Base-by-base conservation (phyloP, 1,139 yeast genomes). In the Zygoascus sp. region DNA sequence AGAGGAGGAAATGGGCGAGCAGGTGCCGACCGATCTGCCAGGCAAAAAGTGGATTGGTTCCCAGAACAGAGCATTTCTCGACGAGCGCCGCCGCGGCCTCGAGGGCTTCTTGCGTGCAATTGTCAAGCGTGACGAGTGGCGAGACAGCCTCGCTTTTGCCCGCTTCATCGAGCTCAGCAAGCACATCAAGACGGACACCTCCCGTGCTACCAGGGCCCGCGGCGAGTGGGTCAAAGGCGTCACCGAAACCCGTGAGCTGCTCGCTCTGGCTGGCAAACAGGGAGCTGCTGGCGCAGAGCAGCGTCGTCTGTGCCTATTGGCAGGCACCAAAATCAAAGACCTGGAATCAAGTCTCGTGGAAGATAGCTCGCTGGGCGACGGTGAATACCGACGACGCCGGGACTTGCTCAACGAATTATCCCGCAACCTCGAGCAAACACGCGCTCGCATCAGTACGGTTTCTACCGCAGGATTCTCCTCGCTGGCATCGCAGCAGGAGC, bases 11-110 rank as follows among this genome's bases (percentile, higher is more conserved):
- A 62, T 73, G 50, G 68, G 73, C 23, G 68, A 65, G 23, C 64
- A 65, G 6, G 52, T 79, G 5, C 83, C 83, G 0, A 74, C 75
- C 45, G 66, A 64, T 27, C 62, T 79, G 11, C 83, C 81, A 1
- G 66, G 69, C 17, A 63, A 69, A 56, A 58, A 58, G 45, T 63
- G 67, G 67, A 48, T 63, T 22, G 62, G 64, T 16, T 50, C 51
- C 48, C 51, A 45, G 56, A 41, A 50, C 34, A 53, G 56, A 16
- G 64, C 56, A 43, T 58, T 59, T 45, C 51, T 62, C 32, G 68
- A 66, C 47, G 62, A 57, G 37, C 57, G 70, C 5, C 52, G 69
- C 15, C 47, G 58, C 7, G 64, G 62, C 5, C 51, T 67, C 20
- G 70, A 67, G 53, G 44, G 56, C 6, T 64, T 61, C 57, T 51